A percentile compares a stretch with the other conserved stretches of the same genome.
Conservation (phyloP, 768 basidiomycete genomes). For the Leccinum boreale region DNA sequence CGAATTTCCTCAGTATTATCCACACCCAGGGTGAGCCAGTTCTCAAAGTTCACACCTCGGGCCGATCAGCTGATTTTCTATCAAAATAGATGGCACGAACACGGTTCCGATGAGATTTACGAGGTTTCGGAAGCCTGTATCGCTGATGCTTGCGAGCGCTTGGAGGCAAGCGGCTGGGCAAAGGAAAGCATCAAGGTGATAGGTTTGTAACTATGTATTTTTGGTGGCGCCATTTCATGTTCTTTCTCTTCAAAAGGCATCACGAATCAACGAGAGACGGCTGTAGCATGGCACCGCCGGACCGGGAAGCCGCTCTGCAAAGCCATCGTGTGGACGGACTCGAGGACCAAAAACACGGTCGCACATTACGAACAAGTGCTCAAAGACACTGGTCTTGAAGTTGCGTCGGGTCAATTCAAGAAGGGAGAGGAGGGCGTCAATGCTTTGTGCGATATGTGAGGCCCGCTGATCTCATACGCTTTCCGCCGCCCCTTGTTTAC, state of each 20-base stretch:
- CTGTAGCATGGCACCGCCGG: constrained; percentile 86
- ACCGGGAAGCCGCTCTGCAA: constrained; percentile 87
- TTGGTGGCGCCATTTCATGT: neutral
- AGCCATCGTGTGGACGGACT: constrained; percentile 96
- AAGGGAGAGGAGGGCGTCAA: constrained; percentile 69
- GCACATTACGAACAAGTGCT: constrained; percentile 76
- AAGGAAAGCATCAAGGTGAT: constrained; percentile 87
- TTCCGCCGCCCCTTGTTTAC: neutral
- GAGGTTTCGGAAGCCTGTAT: constrained; percentile 74
- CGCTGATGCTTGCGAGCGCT: constrained; percentile 58
- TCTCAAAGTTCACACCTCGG: neutral
- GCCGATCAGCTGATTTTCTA: neutral
- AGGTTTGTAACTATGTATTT: constrained; percentile 50
- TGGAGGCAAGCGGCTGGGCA: constrained; percentile 75
- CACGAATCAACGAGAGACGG: constrained; percentile 97
- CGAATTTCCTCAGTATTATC: constrained; percentile 94
- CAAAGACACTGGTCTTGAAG: constrained; percentile 69
- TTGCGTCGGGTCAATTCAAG: constrained; percentile 59
- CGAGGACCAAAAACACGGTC: constrained; percentile 84
- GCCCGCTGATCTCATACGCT: constrained; percentile 21
- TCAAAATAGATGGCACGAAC: constrained; percentile 83
- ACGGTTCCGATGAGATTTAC: constrained; percentile 83
- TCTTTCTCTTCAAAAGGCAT: constrained; percentile 51
- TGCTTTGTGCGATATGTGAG: constrained; percentile 65
- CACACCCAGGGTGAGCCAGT: constrained; percentile 67